phyloP scores from a whole-genome alignment of 148 eudicot genomes.

The Fallopia convolvulus region DNA sequence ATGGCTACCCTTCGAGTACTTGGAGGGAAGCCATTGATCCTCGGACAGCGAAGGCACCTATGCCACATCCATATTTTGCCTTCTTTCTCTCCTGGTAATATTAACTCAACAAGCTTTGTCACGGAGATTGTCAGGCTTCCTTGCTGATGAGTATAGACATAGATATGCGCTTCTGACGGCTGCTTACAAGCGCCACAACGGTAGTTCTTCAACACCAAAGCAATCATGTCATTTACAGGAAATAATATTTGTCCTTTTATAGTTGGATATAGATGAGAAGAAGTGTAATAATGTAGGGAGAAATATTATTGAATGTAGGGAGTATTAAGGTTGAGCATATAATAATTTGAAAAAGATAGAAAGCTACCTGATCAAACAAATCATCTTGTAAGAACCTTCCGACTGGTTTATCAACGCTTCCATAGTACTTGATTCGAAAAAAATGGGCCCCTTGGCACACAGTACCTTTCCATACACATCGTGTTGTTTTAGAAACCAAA shows the following conservation, averaged over 20 bases:
- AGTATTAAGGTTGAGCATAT: no score
- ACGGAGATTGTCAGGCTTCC: slow-evolving; percentile 96
- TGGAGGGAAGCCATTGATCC: slow-evolving; percentile 73
- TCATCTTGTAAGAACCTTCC: slow-evolving; percentile 85
- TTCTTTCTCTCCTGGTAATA: slow-evolving; percentile 71
- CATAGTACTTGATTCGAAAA: slow-evolving; percentile 89
- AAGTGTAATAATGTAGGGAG: not conserved
- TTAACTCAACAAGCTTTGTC: slow-evolving; percentile 69
- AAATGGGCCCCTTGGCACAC: slow-evolving; percentile 93
- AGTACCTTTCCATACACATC: slow-evolving; percentile 95
- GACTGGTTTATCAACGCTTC: slow-evolving; percentile 84
- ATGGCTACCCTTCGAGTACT: slow-evolving; percentile 84
- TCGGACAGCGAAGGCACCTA: slow-evolving; percentile 86
- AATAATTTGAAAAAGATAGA: not conserved
- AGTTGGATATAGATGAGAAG: not conserved
- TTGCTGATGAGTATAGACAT: slow-evolving; percentile 87
- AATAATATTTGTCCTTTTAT: not conserved
- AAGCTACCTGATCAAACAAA: slow-evolving; percentile 75
- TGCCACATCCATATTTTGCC: slow-evolving; percentile 99
- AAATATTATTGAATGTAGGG: not conserved
- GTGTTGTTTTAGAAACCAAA: slow-evolving; percentile 76
- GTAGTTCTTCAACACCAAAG: slow-evolving; percentile 44
- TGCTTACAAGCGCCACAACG: slow-evolving; percentile 71
- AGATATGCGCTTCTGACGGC: slow-evolving; percentile 95
- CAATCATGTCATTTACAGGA: slow-evolving; percentile 14